These are phyloP conservation scores for Wickerhamiella occidentalis DNA, from an alignment of 805 yeast genomes.

Conservation along the genomic window DNA sequence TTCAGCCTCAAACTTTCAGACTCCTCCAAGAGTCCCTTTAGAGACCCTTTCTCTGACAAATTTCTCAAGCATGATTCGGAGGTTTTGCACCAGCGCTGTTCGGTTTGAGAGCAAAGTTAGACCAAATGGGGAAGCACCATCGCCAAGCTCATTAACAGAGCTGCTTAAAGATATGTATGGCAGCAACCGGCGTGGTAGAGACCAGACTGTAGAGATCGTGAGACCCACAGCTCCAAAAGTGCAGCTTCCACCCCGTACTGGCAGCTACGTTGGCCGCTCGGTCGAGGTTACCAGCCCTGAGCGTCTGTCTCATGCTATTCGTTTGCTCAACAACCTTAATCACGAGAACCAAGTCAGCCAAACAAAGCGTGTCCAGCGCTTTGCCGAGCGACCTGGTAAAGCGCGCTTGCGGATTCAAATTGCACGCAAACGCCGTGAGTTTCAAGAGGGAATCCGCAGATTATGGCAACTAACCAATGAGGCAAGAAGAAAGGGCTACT, in stretches of 20 bases:
- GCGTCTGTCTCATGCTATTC: conserved; percentile 20
- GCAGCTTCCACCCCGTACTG: conserved; percentile 24
- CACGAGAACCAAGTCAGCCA: conserved; percentile 23
- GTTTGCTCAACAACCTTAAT: conserved; percentile 23
- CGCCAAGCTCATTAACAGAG: neutral
- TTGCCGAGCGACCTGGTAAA: conserved; percentile 29
- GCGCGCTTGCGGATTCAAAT: conserved; percentile 23
- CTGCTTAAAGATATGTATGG: neutral
- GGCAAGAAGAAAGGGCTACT: conserved; percentile 21
- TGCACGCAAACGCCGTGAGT: conserved; percentile 25
- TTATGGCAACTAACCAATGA: conserved; percentile 27
- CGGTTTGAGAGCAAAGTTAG: neutral
- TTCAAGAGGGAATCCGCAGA: conserved; percentile 26
- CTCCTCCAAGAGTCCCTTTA: neutral
- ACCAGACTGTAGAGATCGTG: neutral
- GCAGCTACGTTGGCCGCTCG: conserved; percentile 26
- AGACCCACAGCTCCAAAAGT: conserved; percentile 4
- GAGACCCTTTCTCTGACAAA: neutral
- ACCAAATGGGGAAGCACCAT: neutral
- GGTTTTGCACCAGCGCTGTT: neutral
- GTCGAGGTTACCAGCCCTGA: conserved; percentile 21
- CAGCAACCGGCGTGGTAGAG: neutral
- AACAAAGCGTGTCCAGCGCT: conserved; percentile 23
- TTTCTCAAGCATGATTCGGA: neutral
- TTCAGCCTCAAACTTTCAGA: too few species aligned